Evolutionary conservation across 768 basidiomycete genomes (phyloP).

Genomic region (Auricularia sp.): DNA sequence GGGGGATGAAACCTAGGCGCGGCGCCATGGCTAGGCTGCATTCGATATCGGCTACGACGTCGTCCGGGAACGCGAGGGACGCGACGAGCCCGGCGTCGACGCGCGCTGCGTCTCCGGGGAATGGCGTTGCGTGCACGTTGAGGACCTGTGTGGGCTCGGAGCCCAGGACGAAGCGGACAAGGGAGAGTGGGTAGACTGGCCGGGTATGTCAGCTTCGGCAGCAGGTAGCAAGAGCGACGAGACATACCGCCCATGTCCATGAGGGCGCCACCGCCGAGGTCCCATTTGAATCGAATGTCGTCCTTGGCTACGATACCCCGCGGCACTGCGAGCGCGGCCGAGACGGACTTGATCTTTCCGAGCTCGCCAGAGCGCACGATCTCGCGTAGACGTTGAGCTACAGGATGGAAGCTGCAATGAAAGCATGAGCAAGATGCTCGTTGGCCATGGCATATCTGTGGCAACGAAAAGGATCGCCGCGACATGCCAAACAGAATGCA

Average conservation of each 20-base stretch:
- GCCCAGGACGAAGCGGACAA: neutral
- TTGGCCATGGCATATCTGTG: neutral
- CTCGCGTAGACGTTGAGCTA: slow-evolving; percentile 9
- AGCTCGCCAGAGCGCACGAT: slow-evolving; percentile 12
- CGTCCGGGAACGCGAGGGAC: slow-evolving; percentile 19
- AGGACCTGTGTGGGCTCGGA: neutral
- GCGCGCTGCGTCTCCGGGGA: neutral
- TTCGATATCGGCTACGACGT: slow-evolving; percentile 19
- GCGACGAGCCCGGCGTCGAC: neutral
- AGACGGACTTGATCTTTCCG: slow-evolving; percentile 10
- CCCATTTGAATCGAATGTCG: slow-evolving; percentile 15
- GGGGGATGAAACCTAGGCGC: slow-evolving; percentile 26
- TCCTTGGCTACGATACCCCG: slow-evolving; percentile 4
- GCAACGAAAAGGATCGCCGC: neutral
- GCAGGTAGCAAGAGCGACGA: neutral
- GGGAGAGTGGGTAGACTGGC: neutral
- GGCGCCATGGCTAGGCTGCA: slow-evolving; percentile 26
- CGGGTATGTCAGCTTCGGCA: neutral
- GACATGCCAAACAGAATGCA: neutral
- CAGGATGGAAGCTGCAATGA: slow-evolving; percentile 14
- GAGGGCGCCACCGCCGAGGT: slow-evolving; percentile 17
- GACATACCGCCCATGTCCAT: slow-evolving; percentile 18
- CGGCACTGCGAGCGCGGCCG: slow-evolving; percentile 6
- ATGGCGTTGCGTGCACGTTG: neutral
- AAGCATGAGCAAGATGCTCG: neutral